Evolutionary conservation across 345 rosid genomes (phyloP).

Genomic region (Psidium friedrichsthalianum): DNA sequence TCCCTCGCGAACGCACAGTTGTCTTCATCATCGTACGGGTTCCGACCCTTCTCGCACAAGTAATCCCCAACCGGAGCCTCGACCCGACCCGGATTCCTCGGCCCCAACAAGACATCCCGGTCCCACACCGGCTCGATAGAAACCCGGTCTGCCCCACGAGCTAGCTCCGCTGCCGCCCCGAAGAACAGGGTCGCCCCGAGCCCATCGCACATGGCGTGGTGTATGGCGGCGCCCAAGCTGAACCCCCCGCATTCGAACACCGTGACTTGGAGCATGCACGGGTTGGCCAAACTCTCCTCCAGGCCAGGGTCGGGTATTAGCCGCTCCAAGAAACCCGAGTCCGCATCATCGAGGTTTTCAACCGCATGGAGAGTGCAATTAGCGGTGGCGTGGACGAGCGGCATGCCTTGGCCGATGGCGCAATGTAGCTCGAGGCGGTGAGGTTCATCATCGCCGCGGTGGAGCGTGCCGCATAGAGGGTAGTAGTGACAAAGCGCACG

Average conservation of each 20-base stretch:
- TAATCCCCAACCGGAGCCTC: constrained; percentile 47
- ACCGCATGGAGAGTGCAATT: constrained; percentile 49
- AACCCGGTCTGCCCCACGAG: constrained; percentile 42
- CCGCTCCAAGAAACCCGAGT: constrained; percentile 33
- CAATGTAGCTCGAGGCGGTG: constrained; percentile 39
- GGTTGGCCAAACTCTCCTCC: constrained; percentile 38
- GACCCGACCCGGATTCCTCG: constrained; percentile 49
- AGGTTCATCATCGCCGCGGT: constrained; percentile 9
- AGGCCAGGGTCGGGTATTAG: constrained; percentile 50
- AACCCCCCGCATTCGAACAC: constrained; percentile 69
- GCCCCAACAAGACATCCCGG: constrained; percentile 39
- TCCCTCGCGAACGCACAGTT: constrained; percentile 34
- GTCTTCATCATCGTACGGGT: constrained; percentile 25
- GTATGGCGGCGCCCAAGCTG: constrained; percentile 56
- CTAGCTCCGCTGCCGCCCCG: constrained; percentile 49
- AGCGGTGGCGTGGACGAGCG: constrained; percentile 40
- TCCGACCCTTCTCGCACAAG: constrained; percentile 25
- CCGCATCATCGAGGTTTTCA: constrained; percentile 44
- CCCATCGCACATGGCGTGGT: constrained; percentile 69
- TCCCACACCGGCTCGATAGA: constrained; percentile 62
- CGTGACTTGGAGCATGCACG: constrained; percentile 66
- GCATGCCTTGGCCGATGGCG: constrained; percentile 36
- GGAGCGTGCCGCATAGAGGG: constrained; percentile 34
- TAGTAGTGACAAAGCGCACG: constrained; percentile 49
- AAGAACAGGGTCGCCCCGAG: constrained; percentile 81